Base-by-base conservation (phyloP, 2,329 filamentous ascomycete species). In the Exophiala bonariae region DNA sequence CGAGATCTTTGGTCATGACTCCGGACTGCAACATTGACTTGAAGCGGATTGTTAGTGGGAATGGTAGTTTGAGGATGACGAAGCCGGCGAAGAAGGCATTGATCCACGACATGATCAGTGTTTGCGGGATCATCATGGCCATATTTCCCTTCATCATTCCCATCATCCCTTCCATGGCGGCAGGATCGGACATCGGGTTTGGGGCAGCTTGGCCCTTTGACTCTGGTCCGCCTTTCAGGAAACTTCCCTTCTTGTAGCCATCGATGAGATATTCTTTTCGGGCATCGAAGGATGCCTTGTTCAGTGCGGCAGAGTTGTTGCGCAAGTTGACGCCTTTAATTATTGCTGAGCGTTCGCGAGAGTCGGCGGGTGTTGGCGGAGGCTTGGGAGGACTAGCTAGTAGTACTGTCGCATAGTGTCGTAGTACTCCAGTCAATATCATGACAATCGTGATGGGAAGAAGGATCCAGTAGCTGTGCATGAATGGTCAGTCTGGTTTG, bases 131-230 rank as follows among this genome's bases (percentile, higher is more conserved):
- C 76, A 99, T 97, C 93, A 97, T 99, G 56, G 93, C 92, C 87
- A 99, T 96, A 66, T 99, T 96, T 48, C 91, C 91, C 81, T 99
- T 99, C 89, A 99, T 95, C 89, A 96, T 96, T 59, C 93, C 92
- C 93, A 99, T 99, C 93, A 99, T 99, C 59, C 91, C 92, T 66
- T 99, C 95, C 93, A 99, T 99, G 49, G 89, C 89, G 38, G 86
- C 86, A 17, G 95, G 95, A 67, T 99, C 93, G 9, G 86, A 88
- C 82, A 99, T 90, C 3, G 93, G 93, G 71, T 97, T 99, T 30
- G 89, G 83, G 16, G 90, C 86, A 3, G 90, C 86, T 71, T 96
- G 88, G 42, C 91, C 91, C 64, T 87, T 85, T 62, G 78, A 82
- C 44, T 93, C 88, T 2, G 90, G 91, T 1, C 57, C 57, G 55